Evolutionary conservation across 495 filamentous ascomycete genomes (phyloP), one percentile per base, ranked within the genome.

Genomic region (Aspergillus olivimuriae): DNA sequence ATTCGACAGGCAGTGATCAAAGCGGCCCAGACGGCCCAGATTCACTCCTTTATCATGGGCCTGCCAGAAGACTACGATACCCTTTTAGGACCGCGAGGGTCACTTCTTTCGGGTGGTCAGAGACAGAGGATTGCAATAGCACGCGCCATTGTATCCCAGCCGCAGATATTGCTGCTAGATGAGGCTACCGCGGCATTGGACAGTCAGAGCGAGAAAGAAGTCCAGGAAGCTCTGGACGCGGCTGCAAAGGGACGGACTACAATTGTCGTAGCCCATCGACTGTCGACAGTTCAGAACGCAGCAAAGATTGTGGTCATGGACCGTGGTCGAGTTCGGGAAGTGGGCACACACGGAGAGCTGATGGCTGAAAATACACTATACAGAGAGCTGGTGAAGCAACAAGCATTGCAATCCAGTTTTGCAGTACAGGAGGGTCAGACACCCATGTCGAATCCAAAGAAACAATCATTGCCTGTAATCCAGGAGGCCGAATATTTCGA

Each of bases 101-200:
- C 69, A 10, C 66, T 75, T 36, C 67, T 84, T 6, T 80, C 75
- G 10, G 80, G 83, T 21, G 82, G 82, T 0, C 82, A 86, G 62
- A 82, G 80, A 44, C 82, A 86, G 51, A 70, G 82, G 21, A 69
- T 86, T 21, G 79, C 78, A 2, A 76, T 74, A 16, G 80, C 80
- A 17, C 60, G 77, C n/a, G 82, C 83, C 18, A 51, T 84, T 43
- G 62, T 80, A 47, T 61, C 81, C 28, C 57, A 77, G 55, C 71
- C 82, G 41, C 64, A 69, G 52, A 52, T 58, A 22, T 26, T 58
- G 9, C 48, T 81, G 4, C 61, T 81, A 11, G 77, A 81, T 51
- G 77, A 81, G 47, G 77, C 76, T 1, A 81, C 77, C 0, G 68
- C 66, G 14, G 70, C 73, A 41, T 57, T 81, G 19, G 77, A 81